Base-by-base conservation (phyloP, 2,329 filamentous ascomycete genomes). In the Stagonosporopsis cucurbitacearum region DNA sequence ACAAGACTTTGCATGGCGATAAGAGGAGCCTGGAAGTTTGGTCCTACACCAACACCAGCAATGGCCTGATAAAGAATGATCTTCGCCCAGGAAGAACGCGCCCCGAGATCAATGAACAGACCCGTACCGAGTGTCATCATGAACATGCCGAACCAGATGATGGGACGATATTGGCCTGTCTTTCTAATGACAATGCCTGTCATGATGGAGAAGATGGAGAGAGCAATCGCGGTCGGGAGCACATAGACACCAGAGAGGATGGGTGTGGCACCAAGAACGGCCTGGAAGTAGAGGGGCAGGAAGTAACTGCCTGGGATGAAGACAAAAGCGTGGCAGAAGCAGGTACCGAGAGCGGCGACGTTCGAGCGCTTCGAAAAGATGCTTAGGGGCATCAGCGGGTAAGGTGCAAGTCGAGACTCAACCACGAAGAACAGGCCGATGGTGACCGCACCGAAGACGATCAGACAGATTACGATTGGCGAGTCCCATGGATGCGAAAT, bases 231-330 rank as follows among this genome's bases (percentile, higher is more conserved):
- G 59, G 85, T 86, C 0, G 91, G 88, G 13, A 95, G 80, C 15
- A 92, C 74, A 68, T 91, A 91, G 44, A 93, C 86, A 45, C 91
- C 91, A 1, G 87, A 90, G 26, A 89, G 78, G 32, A 93, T 83
- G 0, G 91, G 88, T 0, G 83, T 81, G 2, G 86, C 86, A 45
- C 88, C 83, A 39, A 91, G 81, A 47, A 90, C 86, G 47, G 88
- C 84, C 76, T 96, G 91, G 76, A 92, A 94, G 79, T 96, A 96
- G 2, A 96, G 82, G 0, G 91, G 91, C 4, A 96, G 81, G 77
- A 90, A 96, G 80, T 94, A 96, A 59, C 84, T 86, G 26, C 85
- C 86, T 0, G 88, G 85, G 68, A 94, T 92, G 79, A 94, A 94
- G 61, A 89, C 86, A 63, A 88, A 84, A 40, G 88, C 88, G 72